These are phyloP conservation scores for Citrus hindsii DNA, from an alignment of 345 rosid species.

Conservation along the genomic window DNA sequence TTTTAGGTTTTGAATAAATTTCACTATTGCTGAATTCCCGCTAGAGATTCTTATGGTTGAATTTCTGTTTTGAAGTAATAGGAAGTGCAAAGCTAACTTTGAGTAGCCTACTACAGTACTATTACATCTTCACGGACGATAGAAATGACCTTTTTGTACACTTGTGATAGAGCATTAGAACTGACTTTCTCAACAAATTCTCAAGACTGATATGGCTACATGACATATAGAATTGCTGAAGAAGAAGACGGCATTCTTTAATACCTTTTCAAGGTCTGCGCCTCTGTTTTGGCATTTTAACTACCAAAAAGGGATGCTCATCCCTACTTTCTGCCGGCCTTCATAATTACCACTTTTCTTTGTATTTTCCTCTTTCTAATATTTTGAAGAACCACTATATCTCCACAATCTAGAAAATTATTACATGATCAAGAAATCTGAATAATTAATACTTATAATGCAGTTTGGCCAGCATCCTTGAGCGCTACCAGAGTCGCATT, in stretches of 20 bases:
- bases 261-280: neutral
- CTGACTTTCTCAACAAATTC: neutral
- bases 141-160: no score
- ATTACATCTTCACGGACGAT: neutral
- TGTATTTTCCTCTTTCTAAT: neutral
- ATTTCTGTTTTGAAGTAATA: neutral
- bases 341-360: no score
- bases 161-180: neutral
- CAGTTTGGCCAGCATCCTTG: constrained; percentile 35
- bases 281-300: neutral
- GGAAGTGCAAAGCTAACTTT: neutral
- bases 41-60: neutral
- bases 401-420: no score
- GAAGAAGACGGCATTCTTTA: neutral
- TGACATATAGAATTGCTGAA: neutral
- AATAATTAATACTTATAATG: neutral
- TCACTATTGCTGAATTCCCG: neutral
- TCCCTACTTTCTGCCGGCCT: neutral
- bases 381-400: neutral
- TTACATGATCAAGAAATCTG: neutral
- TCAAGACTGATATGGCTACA: neutral
- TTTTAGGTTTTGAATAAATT: no score
- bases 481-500: constrained; percentile 20
- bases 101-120: neutral
- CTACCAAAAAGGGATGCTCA: neutral